Evolutionary conservation across 2,329 filamentous ascomycete species (phyloP), one percentile per base, ranked within the genome.

Genomic region (Diaporthe australafricana): DNA sequence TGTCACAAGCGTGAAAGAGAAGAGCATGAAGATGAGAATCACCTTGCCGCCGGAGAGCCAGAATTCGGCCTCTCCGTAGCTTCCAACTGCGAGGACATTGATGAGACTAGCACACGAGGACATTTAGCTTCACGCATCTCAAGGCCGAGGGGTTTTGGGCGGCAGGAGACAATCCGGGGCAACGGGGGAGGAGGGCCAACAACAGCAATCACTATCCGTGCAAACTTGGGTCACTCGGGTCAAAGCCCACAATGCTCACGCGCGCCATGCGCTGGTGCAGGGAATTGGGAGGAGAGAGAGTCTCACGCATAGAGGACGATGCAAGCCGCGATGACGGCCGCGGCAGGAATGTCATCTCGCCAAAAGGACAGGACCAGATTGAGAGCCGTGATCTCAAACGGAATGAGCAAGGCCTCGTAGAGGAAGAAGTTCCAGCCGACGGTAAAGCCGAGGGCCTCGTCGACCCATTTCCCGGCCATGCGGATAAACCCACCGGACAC

Each of bases 1-100:
- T 62, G 90, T 91, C 76, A 96, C 86, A 78, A 96, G 93, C n/a
- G 93, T 95, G 81, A 92, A 95, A 77, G 86, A 82, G 79, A 94
- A 91, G 68, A 94, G 84, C 16, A 90, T 89, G 72, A 91, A 83
- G 75, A 92, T 92, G 57, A 93, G 84, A 27, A 93, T 79, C 42
- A 93, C 85, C 79, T 93, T 93, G 74, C 90, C 90, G 48, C 81
- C 82, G 2, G 88, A 87, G 3, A 91, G 83, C 87, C 87, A 91
- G 77, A 95, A 95, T 77, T 95, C 93, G 14, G 91, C 88, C 78
- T 93, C 91, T 74, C 92, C 91, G 76, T 90, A 93, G 81, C 84
- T 90, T 74, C 89, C 86, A 45, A 93, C 90, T 38, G 89, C 89
- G 73, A 93, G 87, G 52, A 93, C 77, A 76, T 94, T 93, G 76